phyloP scores from a whole-genome alignment of 164 flowering plant genomes.

The Tetracentron sinense region DNA sequence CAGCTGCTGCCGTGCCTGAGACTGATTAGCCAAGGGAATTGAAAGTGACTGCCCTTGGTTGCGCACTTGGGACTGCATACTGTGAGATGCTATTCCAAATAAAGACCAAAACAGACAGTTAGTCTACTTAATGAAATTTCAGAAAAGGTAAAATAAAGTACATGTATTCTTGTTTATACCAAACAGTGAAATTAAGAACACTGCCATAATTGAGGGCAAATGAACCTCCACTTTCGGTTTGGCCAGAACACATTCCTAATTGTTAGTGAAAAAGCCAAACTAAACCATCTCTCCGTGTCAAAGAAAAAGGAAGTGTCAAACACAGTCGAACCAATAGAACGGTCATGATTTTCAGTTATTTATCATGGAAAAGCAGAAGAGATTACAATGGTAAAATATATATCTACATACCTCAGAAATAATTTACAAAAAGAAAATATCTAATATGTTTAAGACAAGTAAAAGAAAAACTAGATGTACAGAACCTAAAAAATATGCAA shows the following conservation, averaged over 20 bases:
- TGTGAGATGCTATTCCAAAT: constrained; percentile 29
- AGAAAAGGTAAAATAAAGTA: background rate
- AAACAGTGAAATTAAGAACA: background rate
- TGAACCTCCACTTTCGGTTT: background rate
- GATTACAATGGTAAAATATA: no score
- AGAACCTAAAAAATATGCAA: no score
- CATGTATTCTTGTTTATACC: background rate
- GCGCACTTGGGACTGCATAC: constrained; percentile 52
- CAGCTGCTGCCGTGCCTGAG: constrained; percentile 57
- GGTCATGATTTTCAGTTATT: no score
- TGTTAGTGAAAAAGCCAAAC: background rate
- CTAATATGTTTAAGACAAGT: no score
- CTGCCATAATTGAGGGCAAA: background rate
- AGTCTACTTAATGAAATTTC: background rate
- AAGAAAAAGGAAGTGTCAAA: background rate
- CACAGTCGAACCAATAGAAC: no score
- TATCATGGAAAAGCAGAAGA: no score
- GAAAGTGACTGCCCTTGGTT: constrained; percentile 54
- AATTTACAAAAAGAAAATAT: no score
- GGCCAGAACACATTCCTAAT: background rate
- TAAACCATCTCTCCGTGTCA: background rate
- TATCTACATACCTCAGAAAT: no score
- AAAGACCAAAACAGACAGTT: background rate
- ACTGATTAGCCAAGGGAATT: constrained; percentile 49
- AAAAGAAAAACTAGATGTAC: no score